These are phyloP conservation scores for Pseudofabraea citricarpa DNA, from an alignment of 2,329 filamentous ascomycete genomes.

Conservation along the genomic window DNA sequence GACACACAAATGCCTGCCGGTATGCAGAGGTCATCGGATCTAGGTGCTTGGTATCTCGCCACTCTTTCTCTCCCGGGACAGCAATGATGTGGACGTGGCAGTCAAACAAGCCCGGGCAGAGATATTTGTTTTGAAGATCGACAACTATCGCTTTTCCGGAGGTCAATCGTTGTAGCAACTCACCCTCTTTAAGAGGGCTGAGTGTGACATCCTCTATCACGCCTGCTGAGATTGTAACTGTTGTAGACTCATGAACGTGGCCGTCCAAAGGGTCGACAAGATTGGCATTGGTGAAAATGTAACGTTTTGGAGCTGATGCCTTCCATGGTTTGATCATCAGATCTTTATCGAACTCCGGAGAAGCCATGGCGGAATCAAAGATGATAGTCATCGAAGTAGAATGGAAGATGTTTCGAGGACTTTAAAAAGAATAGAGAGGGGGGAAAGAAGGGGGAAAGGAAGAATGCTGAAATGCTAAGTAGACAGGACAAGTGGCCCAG, in stretches of 20 bases:
- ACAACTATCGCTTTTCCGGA: constrained; percentile 2
- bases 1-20: constrained; percentile 41
- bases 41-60: constrained; percentile 31
- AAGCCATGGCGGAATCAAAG: no score
- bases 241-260: background rate
- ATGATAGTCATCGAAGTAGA: no score
- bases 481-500: no score
- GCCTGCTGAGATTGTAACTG: background rate
- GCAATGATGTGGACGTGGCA: constrained; percentile 43
- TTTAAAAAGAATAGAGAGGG: no score
- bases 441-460: no score
- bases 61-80: constrained; percentile 34
- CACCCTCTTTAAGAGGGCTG: no score
- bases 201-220: background rate
- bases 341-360: no score
- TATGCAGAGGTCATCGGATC: constrained; percentile 32
- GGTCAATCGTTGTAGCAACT: background rate
- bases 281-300: background rate
- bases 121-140: constrained; percentile 38
- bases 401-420: no score
- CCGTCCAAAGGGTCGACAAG: background rate
- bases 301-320: background rate
- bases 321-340: background rate
- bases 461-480: no score
- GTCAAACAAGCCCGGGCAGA: constrained; percentile 47